Percentiles rank a stretch among this genome's conserved stretches.
Conservation (phyloP, 768 basidiomycete genomes). For the Hortiboletus flavorubellus region DNA sequence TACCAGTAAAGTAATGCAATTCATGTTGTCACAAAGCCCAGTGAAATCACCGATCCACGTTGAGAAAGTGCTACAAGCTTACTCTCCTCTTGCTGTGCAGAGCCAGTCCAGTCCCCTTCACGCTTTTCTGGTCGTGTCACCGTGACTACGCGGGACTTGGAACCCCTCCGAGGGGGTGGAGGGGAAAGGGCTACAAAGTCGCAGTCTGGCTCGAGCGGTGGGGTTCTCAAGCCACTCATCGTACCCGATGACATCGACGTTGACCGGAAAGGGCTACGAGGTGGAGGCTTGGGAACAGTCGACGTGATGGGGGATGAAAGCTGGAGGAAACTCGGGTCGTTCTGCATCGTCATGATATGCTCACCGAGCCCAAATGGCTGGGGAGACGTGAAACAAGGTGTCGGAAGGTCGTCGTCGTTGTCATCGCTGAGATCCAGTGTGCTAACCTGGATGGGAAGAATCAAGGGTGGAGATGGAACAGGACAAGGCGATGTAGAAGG, state of each 20-base stretch:
- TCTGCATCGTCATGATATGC: constrained; percentile 49
- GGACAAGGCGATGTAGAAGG: constrained; percentile 40
- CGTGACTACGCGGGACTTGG: constrained; percentile 40
- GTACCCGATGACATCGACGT: constrained; percentile 18
- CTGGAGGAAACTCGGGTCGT: constrained; percentile 62
- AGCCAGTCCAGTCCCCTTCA: constrained; percentile 10
- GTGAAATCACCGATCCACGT: constrained; percentile 52
- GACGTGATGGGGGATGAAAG: constrained; percentile 45
- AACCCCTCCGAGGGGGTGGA: constrained; percentile 63
- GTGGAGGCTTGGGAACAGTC: constrained; percentile 19
- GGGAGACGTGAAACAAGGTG: constrained; percentile 13
- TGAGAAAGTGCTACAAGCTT: constrained; percentile 39
- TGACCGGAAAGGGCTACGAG: constrained; percentile 23
- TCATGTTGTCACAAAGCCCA: constrained; percentile 44
- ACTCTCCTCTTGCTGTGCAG: constrained; percentile 8
- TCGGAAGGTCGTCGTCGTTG: constrained; percentile 28
- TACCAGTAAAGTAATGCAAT: constrained; percentile 7
- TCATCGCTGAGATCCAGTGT: constrained; percentile 26
- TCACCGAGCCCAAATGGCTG: constrained; percentile 45
- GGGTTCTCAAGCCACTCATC: constrained; percentile 2
- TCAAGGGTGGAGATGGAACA: constrained; percentile 22
- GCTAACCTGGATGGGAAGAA: constrained; percentile 26
- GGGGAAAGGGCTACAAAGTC: constrained; percentile 56
- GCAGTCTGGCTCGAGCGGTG: constrained; percentile 27
- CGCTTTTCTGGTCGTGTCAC: constrained; percentile 9